These are phyloP conservation scores for Hemileia vastatrix DNA, from an alignment of 1,284 basidiomycete species.

Conservation along the genomic window DNA sequence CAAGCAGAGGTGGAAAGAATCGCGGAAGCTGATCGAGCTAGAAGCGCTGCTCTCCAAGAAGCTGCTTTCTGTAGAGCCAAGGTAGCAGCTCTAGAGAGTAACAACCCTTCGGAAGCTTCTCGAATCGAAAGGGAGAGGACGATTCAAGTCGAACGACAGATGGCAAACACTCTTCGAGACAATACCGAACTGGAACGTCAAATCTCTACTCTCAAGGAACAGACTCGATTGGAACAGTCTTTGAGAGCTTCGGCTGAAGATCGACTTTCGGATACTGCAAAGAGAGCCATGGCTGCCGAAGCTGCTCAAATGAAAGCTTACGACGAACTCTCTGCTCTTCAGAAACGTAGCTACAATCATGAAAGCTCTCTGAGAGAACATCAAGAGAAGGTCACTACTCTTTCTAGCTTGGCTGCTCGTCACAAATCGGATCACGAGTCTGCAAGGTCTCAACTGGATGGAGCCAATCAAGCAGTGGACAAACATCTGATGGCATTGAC, in stretches of 20 bases:
- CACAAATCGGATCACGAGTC: constrained; percentile 66
- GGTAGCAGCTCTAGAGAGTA: constrained; percentile 68
- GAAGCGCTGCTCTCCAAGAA: constrained; percentile 75
- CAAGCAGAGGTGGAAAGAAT: constrained; percentile 65
- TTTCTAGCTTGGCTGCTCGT: constrained; percentile 65
- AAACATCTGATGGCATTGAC: constrained; percentile 77
- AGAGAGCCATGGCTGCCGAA: constrained; percentile 69
- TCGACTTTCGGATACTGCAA: constrained; percentile 66
- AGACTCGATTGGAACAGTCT: constrained; percentile 53
- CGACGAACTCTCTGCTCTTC: constrained; percentile 63
- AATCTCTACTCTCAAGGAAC: too few relatives aligned
- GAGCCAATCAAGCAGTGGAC: too few relatives aligned
- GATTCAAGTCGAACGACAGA: constrained; percentile 65
- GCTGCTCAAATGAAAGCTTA: constrained; percentile 61
- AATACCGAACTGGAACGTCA: constrained; percentile 63
- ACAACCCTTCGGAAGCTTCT: constrained; percentile 55
- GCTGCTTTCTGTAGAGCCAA: constrained; percentile 94
- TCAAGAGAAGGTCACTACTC: constrained; percentile 61
- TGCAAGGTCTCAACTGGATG: constrained; percentile 61
- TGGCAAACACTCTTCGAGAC: constrained; percentile 63
- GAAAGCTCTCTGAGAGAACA: constrained; percentile 70
- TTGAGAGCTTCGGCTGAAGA: constrained; percentile 65
- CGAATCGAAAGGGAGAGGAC: constrained; percentile 72
- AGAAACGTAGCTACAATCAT: constrained; percentile 55
- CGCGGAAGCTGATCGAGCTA: constrained; percentile 67